Conservation (phyloP, 371 early-diverging fungal genomes). For the Nematocida major region DNA sequence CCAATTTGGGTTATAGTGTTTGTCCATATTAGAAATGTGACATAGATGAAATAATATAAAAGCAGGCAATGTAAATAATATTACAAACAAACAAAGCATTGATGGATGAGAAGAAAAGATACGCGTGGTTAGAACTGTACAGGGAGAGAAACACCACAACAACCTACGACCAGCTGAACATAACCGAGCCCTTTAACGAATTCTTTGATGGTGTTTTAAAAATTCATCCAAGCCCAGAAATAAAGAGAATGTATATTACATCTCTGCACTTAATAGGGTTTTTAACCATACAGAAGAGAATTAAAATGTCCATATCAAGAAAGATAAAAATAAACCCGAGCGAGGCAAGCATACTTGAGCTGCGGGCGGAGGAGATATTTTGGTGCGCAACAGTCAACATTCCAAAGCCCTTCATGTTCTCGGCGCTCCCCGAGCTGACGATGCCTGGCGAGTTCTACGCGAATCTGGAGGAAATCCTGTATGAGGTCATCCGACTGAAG, state of each 20-base stretch:
- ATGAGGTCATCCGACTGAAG: not conserved
- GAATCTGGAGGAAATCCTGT: constrained; percentile 14
- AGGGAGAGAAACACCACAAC: constrained; percentile 13
- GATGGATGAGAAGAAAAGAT: constrained; percentile 53
- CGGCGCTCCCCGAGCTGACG: not conserved
- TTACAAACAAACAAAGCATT: constrained; percentile 37
- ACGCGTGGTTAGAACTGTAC: constrained; percentile 42
- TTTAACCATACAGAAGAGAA: constrained; percentile 26
- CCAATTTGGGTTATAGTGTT: not conserved
- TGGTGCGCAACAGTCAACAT: constrained; percentile 23
- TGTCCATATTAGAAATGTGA: too few relatives aligned
- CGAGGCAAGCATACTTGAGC: constrained; percentile 6
- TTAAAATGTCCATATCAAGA: not conserved
- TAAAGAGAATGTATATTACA: constrained; percentile 22
- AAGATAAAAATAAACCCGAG: not conserved
- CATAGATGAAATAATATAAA: constrained; percentile 7
- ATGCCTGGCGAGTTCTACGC: constrained; percentile 7
- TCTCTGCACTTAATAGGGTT: constrained; percentile 43
- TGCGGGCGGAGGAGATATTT: constrained; percentile 7
- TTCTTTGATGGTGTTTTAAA: constrained; percentile 48
- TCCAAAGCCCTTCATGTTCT: constrained; percentile 27
- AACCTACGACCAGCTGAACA: constrained; percentile 17
- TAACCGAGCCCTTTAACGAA: constrained; percentile 44
- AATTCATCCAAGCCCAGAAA: constrained; percentile 33
- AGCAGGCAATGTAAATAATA: constrained; percentile 40